Evolutionary conservation across 1,139 yeast species (phyloP).

Genomic region (Sugiyamaella grinbergsii): DNA sequence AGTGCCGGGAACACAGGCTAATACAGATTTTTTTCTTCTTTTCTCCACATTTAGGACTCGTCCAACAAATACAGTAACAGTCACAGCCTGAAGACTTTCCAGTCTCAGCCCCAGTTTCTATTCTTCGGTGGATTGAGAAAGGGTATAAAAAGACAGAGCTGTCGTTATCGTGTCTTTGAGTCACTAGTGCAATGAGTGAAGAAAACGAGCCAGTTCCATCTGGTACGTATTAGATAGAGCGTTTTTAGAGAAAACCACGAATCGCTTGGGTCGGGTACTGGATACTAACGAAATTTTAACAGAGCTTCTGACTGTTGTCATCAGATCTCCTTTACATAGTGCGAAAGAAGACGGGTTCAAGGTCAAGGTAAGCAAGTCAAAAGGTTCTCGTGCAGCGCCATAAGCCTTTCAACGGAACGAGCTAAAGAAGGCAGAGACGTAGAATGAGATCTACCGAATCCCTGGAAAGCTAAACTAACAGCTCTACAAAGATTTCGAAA

Average conservation of each 20-base stretch:
- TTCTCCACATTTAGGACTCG: conserved; percentile 11
- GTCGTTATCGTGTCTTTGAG: background rate
- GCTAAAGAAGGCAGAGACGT: too few species aligned
- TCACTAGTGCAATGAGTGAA: conserved; percentile 3
- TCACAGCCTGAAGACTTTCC: background rate
- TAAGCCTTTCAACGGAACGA: too few species aligned
- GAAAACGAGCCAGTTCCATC: conserved; percentile 8
- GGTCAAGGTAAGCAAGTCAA: conserved; percentile 8
- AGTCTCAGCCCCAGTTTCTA: too few species aligned
- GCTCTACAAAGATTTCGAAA: conserved; percentile 20
- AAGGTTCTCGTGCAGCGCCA: conserved; percentile 11
- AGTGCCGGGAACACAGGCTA: background rate
- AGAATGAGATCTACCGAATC: background rate
- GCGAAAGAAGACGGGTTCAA: conserved; percentile 16
- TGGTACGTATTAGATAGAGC: background rate
- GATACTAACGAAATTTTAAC: background rate
- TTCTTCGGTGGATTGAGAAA: too few species aligned
- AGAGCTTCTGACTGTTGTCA: conserved; percentile 12
- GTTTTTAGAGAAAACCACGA: too few species aligned
- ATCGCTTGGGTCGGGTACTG: too few species aligned
- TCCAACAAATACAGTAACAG: background rate
- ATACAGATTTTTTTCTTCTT: conserved; percentile 1
- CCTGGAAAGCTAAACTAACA: background rate
- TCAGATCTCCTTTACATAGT: conserved; percentile 14
- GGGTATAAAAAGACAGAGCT: too few species aligned